Evolutionary conservation across 768 basidiomycete genomes (phyloP).

Genomic region (Dioszegia aurantiaca): DNA sequence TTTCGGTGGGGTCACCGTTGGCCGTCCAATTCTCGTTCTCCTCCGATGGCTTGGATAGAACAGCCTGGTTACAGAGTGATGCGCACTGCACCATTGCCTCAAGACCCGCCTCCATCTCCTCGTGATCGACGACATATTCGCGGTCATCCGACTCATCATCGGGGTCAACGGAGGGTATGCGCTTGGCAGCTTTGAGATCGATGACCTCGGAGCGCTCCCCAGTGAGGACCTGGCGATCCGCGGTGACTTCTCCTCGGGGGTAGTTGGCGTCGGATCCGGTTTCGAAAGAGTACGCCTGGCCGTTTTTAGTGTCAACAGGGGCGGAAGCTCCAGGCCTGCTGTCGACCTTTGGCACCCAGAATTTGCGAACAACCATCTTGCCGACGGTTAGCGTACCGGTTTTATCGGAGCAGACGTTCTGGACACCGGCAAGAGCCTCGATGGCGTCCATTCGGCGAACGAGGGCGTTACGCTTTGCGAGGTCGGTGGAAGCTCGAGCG

Average conservation of each 20-base stretch:
- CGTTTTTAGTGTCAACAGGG: slow-evolving; percentile 31
- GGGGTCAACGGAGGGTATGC: slow-evolving; percentile 15
- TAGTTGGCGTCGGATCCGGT: slow-evolving; percentile 51
- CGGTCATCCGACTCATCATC: slow-evolving; percentile 25
- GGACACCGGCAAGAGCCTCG: slow-evolving; percentile 63
- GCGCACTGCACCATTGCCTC: slow-evolving; percentile 52
- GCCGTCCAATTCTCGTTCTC: slow-evolving; percentile 55
- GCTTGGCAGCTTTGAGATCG: slow-evolving; percentile 20
- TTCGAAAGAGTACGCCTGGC: slow-evolving; percentile 49
- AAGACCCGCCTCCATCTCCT: slow-evolving; percentile 46
- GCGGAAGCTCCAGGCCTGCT: slow-evolving; percentile 42
- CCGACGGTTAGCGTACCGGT: slow-evolving; percentile 61
- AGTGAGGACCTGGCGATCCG: slow-evolving; percentile 21
- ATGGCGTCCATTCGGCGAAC: slow-evolving; percentile 65
- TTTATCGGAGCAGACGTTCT: slow-evolving; percentile 63
- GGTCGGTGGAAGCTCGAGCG: slow-evolving; percentile 60
- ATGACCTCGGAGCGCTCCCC: slow-evolving; percentile 15
- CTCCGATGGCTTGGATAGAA: slow-evolving; percentile 45
- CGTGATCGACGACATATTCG: slow-evolving; percentile 36
- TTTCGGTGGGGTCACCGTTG: slow-evolving; percentile 61
- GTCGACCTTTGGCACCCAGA: slow-evolving; percentile 54
- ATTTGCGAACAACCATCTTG: slow-evolving; percentile 55
- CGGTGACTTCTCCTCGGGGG: slow-evolving; percentile 49
- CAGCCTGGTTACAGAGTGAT: slow-evolving; percentile 54
- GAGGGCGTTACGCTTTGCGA: slow-evolving; percentile 61